Conservation (phyloP, 2,329 filamentous ascomycete genomes). For the Lecanosticta acicola region DNA sequence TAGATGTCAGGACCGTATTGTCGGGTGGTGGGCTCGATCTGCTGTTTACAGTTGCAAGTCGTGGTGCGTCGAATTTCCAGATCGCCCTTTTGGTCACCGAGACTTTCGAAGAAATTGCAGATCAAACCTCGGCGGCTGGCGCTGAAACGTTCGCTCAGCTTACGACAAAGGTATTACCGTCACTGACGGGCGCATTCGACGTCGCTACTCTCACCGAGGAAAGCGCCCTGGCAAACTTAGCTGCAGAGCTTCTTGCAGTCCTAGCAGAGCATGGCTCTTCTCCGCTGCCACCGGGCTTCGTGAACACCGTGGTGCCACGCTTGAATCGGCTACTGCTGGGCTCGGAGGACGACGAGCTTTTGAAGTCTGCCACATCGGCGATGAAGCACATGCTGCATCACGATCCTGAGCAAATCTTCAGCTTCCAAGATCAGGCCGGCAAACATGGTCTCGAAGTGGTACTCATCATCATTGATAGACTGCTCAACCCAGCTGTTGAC, state of each 20-base stretch:
- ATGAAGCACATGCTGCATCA: conserved; percentile 86
- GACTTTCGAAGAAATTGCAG: conserved; percentile 82
- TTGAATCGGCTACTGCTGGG: conserved; percentile 75
- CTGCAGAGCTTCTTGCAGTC: conserved; percentile 74
- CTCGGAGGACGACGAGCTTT: conserved; percentile 78
- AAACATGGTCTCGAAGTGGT: conserved; percentile 83
- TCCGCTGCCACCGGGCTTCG: conserved; percentile 80
- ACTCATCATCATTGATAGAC: conserved; percentile 83
- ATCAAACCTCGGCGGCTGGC: conserved; percentile 58
- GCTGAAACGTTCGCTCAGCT: conserved; percentile 68
- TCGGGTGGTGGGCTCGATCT: conserved; percentile 70
- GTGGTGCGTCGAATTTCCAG: conserved; percentile 86
- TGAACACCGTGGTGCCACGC: conserved; percentile 80
- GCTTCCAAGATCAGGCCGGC: conserved; percentile 72
- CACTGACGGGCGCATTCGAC: conserved; percentile 82
- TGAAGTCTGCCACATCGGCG: conserved; percentile 78
- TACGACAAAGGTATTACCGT: conserved; percentile 80
- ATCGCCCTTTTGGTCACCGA: conserved; percentile 82
- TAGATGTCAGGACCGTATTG: conserved; percentile 70
- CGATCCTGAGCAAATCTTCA: conserved; percentile 83
- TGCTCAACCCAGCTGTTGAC: conserved; percentile 76
- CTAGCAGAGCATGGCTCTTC: conserved; percentile 77
- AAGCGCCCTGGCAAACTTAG: conserved; percentile 76
- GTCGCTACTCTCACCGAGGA: conserved; percentile 80
- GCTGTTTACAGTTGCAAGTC: conserved; percentile 82